phyloP scores from a whole-genome alignment of 2,329 filamentous ascomycete genomes.

The Cercospora canescens region DNA sequence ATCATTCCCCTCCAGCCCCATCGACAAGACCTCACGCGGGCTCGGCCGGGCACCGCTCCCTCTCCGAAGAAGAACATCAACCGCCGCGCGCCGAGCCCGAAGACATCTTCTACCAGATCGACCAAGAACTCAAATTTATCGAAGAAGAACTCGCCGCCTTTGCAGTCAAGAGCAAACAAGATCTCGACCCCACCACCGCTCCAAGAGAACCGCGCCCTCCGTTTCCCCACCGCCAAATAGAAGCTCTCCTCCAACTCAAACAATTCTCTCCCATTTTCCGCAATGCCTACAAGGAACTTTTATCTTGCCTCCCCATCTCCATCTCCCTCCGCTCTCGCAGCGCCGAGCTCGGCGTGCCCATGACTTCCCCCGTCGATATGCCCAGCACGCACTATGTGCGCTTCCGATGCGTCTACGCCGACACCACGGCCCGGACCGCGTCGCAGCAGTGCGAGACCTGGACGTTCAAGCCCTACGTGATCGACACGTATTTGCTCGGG shows the following conservation, averaged over 20 bases:
- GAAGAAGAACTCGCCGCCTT: constrained; percentile 14
- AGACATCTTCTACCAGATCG: constrained; percentile 22
- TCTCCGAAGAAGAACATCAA: not conserved
- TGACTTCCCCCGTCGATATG: constrained; percentile 10
- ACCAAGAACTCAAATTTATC: constrained; percentile 17
- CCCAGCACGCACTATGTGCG: constrained; percentile 16
- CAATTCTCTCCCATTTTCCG: constrained; percentile 17
- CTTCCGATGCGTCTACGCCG: constrained; percentile 17
- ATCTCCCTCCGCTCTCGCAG: constrained; percentile 7
- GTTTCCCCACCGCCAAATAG: constrained; percentile 8
- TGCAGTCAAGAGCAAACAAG: not conserved
- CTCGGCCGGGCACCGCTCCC: not conserved
- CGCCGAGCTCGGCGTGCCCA: constrained; percentile 8
- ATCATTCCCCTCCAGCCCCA: not conserved
- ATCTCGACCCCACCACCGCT: not conserved
- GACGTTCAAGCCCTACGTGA: constrained; percentile 20
- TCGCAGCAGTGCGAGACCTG: constrained; percentile 16
- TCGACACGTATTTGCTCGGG: constrained; percentile 17
- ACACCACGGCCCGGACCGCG: not conserved
- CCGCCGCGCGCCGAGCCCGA: constrained; percentile 12
- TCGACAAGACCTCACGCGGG: not conserved
- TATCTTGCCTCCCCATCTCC: constrained; percentile 15
- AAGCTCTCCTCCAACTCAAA: constrained; percentile 16
- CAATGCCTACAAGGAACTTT: constrained; percentile 13
- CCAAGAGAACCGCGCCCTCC: not conserved